Base-by-base conservation (phyloP, 768 basidiomycete genomes). In the Cyathus striatus region DNA sequence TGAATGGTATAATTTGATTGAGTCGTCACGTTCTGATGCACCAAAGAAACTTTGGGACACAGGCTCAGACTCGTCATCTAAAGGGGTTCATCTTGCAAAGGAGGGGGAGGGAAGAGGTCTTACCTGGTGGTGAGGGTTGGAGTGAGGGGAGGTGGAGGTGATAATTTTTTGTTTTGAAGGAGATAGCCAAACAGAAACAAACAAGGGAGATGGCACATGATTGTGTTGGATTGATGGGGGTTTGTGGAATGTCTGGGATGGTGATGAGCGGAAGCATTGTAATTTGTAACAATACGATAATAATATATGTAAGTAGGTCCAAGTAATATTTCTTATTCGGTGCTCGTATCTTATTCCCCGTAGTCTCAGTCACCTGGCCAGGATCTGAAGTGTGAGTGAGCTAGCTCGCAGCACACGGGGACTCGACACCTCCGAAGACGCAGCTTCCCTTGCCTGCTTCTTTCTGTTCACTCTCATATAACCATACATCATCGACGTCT, bases 1-100 rank as follows among this genome's bases (percentile, higher is more conserved):
- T 92, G 90, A 92, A 92, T 91, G 88, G 89, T 86, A 86, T 69
- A 71, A 56, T 58, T 63, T 67, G 63, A 59, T 62, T 46, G 69
- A 68, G 54, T 90, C 87, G 78, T 89, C 88, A 84, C 57, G 48
- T 69, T 65, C 61, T 45, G 52, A 51, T 52, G 50, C 53, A 55
- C 64, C 61, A 72, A 75, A 79, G 81, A 78, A 81, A 76, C 81
- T 81, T 75, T 70, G 68, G 52, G 57, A 47, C 57, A 48, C 60
- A 60, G 56, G 59, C 64, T 91, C 90, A 70, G 90, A 92, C 90
- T 91, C 89, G 89, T 75, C 75, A 77, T 76, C 73, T 75, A 69
- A 58, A 57, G 45, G 50, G 46, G n/a, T 47, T 72, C 73, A 74
- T 74, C 72, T 56, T 54, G 47, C 49, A 60, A 47, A 43, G 26